phyloP scores from a whole-genome alignment of 208 protist species.

The Tritrichomonas musculus region DNA sequence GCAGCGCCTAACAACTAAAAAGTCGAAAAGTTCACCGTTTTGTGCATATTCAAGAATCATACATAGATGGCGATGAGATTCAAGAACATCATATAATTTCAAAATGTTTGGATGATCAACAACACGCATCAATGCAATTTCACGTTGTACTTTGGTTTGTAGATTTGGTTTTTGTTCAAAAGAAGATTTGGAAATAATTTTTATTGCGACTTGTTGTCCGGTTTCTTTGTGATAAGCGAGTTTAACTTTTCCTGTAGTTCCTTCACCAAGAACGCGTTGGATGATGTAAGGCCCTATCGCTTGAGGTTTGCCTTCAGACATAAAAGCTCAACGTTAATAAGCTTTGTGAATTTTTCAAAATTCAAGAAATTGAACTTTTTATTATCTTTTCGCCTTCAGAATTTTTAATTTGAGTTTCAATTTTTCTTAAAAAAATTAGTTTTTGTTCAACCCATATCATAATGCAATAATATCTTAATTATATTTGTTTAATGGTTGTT shows the following conservation, averaged over 20 bases:
- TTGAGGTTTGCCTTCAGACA: neutral
- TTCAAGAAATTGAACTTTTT: no score
- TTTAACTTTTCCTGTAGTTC: neutral
- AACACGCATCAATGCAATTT: neutral
- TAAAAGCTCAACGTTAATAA: no score
- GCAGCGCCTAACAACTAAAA: neutral
- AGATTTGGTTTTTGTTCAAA: neutral
- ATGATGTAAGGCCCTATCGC: neutral
- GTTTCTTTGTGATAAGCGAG: neutral
- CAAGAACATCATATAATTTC: neutral
- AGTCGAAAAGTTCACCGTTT: neutral
- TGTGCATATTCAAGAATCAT: neutral
- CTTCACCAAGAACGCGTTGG: neutral
- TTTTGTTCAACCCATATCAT: no score
- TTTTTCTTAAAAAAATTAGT: no score
- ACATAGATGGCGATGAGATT: neutral
- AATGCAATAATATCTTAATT: no score
- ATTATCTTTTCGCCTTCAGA: no score
- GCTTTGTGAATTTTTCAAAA: no score
- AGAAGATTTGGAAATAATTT: slow-evolving; percentile 11
- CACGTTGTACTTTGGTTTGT: neutral
- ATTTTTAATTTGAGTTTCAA: no score
- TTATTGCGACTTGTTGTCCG: neutral
- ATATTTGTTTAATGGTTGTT: no score
- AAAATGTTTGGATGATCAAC: neutral